Conservation (phyloP, 2,329 filamentous ascomycete genomes). For the Xylariaceae sp. region DNA sequence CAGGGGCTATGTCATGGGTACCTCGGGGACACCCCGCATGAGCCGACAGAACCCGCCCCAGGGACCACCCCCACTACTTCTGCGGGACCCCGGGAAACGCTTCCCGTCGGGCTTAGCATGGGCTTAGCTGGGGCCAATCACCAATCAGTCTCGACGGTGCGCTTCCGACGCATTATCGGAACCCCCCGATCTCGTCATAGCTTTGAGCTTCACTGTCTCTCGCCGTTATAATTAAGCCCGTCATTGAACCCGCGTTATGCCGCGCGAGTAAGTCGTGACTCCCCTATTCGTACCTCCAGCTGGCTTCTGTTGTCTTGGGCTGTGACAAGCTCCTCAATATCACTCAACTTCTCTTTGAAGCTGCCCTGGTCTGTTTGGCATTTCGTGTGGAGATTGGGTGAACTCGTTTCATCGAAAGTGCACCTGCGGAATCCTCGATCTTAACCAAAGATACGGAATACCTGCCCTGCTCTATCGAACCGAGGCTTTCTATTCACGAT, state of each 20-base stretch:
- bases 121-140: slow-evolving; percentile 18
- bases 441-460: too few species aligned
- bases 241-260: not conserved
- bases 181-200: slow-evolving; percentile 1
- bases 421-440: not conserved
- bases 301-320: not conserved
- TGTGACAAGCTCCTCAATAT: not conserved
- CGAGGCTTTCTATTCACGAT: slow-evolving; percentile 16
- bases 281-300: not conserved
- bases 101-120: not conserved
- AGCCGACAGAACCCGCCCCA: slow-evolving; percentile 31
- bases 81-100: not conserved
- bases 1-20: slow-evolving; percentile 1
- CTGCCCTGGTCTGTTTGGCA: not conserved
- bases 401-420: not conserved
- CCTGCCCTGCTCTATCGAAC: too few species aligned
- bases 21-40: slow-evolving; percentile 27
- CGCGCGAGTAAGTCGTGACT: not conserved
- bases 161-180: slow-evolving; percentile 14
- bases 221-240: too few species aligned
- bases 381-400: not conserved
- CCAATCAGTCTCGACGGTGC: slow-evolving; percentile 2
- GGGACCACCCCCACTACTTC: not conserved
- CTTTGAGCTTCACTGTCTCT: not conserved
- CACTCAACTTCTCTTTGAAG: too few species aligned